Evolutionary conservation across 495 filamentous ascomycete genomes (phyloP).

Genomic region (Neurospora intermedia): DNA sequence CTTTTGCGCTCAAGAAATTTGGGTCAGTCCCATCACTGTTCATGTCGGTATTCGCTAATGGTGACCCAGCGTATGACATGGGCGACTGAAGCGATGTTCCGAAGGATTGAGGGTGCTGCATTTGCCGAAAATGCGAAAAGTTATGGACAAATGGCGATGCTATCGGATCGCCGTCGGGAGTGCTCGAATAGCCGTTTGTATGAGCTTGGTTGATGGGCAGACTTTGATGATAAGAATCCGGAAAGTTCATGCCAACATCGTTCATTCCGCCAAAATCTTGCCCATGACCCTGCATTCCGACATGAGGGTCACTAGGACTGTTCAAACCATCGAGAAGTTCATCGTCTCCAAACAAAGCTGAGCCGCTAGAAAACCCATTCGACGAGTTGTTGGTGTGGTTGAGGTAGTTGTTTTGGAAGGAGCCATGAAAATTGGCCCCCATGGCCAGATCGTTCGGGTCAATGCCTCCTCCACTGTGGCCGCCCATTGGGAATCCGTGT

Average conservation of each 20-base stretch:
- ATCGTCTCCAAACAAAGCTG: conserved; percentile 50
- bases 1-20: conserved; percentile 45
- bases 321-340: conserved; percentile 51
- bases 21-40: conserved; percentile 42
- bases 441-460: conserved; percentile 83
- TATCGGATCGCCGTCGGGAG: conserved; percentile 78
- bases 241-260: conserved; percentile 37
- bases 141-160: conserved; percentile 75
- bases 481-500: conserved; percentile 55
- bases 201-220: conserved; percentile 41
- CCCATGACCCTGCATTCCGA: conserved; percentile 36
- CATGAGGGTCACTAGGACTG: conserved; percentile 35
- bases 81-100: conserved; percentile 40
- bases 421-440: conserved; percentile 31
- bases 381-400: conserved; percentile 23
- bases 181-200: conserved; percentile 71
- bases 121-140: conserved; percentile 59
- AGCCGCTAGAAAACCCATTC: conserved; percentile 31
- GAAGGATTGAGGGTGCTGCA: conserved; percentile 48
- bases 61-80: conserved; percentile 40
- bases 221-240: conserved; percentile 30
- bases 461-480: conserved; percentile 51
- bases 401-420: conserved; percentile 32
- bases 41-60: conserved; percentile 43
- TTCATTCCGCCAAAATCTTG: conserved; percentile 38